Conservation (phyloP, 2,329 filamentous ascomycete species). For the Xylaria arbuscula region DNA sequence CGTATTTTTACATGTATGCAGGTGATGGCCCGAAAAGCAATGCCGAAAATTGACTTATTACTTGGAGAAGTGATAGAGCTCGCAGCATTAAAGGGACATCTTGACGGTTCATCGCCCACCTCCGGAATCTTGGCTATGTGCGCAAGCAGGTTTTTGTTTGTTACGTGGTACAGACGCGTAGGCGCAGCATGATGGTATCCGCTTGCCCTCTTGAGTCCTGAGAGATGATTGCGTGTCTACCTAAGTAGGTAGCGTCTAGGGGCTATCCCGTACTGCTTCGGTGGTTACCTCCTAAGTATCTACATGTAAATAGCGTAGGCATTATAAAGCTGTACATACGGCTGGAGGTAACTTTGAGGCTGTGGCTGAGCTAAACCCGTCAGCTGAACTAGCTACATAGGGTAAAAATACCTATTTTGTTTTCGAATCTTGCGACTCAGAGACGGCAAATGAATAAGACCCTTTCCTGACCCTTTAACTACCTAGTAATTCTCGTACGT, state of each 20-base stretch:
- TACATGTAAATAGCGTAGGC: not conserved
- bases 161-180: not conserved
- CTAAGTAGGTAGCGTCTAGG: not conserved
- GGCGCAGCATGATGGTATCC: conserved; percentile 28
- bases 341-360: conserved; percentile 4
- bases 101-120: not conserved
- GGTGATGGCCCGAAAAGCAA: not conserved
- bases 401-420: not conserved
- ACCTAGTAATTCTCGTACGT: not conserved
- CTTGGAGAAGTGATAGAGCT: not conserved
- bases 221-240: conserved; percentile 23
- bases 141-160: conserved; percentile 8
- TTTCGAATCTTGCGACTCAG: conserved; percentile 6
- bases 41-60: not conserved
- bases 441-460: not conserved
- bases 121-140: not conserved
- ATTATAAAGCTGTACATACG: not conserved
- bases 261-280: not conserved
- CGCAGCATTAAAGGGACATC: not conserved
- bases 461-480: no score
- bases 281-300: not conserved
- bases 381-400: conserved; percentile 20
- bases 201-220: conserved; percentile 17
- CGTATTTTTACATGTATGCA: not conserved
- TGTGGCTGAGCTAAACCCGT: conserved; percentile 19